Evolutionary conservation across 305 asterid species (phyloP).

Genomic region (Nicotiana rustica): DNA sequence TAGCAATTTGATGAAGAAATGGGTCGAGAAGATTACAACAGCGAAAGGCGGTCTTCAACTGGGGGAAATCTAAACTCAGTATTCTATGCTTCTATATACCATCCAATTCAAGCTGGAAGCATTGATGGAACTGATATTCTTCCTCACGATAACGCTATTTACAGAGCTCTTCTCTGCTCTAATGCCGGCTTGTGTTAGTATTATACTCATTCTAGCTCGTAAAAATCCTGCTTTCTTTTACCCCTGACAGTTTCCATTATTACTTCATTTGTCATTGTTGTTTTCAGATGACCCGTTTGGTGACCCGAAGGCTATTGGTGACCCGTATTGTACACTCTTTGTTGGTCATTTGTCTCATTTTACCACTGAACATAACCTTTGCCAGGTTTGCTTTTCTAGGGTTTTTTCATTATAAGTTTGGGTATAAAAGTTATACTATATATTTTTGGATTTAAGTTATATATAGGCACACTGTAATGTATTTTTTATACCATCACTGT

Average conservation of each 20-base stretch:
- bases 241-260: neutral
- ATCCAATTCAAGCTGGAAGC: slow-evolving; percentile 97
- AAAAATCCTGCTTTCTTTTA: slow-evolving; percentile 1
- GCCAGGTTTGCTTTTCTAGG: slow-evolving; percentile 50
- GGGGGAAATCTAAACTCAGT: slow-evolving; percentile 60
- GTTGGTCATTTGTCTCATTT: slow-evolving; percentile 83
- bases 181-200: slow-evolving; percentile 78
- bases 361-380: slow-evolving; percentile 81
- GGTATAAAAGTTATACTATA: neutral
- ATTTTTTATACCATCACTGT: no score
- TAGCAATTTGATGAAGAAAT: neutral
- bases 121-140: slow-evolving; percentile 89
- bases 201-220: neutral
- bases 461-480: no score
- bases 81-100: slow-evolving; percentile 81
- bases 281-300: slow-evolving; percentile 86
- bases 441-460: no score
- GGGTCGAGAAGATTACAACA: slow-evolving; percentile 15
- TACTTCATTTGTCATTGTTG: slow-evolving; percentile 28
- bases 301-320: slow-evolving; percentile 78
- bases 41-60: slow-evolving; percentile 35
- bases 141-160: slow-evolving; percentile 86
- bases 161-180: slow-evolving; percentile 87
- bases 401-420: neutral
- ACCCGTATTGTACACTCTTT: slow-evolving; percentile 87